A percentile compares a stretch with the other conserved stretches of the same genome.
Conservation (phyloP, 2,329 filamentous ascomycete genomes). For the Hypoxylon sp. region DNA sequence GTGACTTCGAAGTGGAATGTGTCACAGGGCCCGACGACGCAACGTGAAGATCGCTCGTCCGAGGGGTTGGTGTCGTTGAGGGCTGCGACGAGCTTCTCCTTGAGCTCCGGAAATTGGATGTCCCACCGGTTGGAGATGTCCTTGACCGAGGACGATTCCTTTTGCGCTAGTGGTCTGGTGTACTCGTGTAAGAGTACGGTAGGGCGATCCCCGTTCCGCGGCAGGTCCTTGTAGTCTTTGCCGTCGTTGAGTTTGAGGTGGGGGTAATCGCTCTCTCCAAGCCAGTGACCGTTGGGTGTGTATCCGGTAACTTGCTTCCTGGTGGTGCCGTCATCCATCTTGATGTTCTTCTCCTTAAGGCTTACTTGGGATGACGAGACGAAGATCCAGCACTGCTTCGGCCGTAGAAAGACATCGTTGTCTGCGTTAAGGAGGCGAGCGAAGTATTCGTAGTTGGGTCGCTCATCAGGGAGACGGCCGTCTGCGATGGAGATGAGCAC, state of each 20-base stretch:
- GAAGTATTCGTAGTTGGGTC: slow-evolving; percentile 73
- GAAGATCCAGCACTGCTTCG: slow-evolving; percentile 70
- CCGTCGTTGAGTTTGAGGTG: slow-evolving; percentile 67
- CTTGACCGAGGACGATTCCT: slow-evolving; percentile 66
- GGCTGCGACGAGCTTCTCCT: slow-evolving; percentile 61
- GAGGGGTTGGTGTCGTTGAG: slow-evolving; percentile 58
- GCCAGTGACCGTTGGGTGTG: slow-evolving; percentile 44
- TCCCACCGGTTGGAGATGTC: slow-evolving; percentile 68
- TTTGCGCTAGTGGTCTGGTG: slow-evolving; percentile 65
- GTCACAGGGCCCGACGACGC: slow-evolving; percentile 60
- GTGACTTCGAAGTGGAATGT: slow-evolving; percentile 73
- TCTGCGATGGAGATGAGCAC: slow-evolving; percentile 72
- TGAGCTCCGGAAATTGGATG: slow-evolving; percentile 67
- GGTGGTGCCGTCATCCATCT: slow-evolving; percentile 45
- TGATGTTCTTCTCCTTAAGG: slow-evolving; percentile 60
- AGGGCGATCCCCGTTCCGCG: slow-evolving; percentile 60
- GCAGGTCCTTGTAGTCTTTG: slow-evolving; percentile 61
- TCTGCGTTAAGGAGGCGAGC: slow-evolving; percentile 66
- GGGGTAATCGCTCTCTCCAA: slow-evolving; percentile 58
- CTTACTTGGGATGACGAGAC: slow-evolving; percentile 65
- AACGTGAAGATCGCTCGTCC: slow-evolving; percentile 51
- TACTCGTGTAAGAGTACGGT: slow-evolving; percentile 69
- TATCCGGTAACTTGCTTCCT: slow-evolving; percentile 47
- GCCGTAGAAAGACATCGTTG: slow-evolving; percentile 64
- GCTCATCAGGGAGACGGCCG: slow-evolving; percentile 66